Evolutionary conservation across 768 basidiomycete genomes (phyloP), one percentile per base, ranked within the genome.

Genomic region (Leccinum broughii): DNA sequence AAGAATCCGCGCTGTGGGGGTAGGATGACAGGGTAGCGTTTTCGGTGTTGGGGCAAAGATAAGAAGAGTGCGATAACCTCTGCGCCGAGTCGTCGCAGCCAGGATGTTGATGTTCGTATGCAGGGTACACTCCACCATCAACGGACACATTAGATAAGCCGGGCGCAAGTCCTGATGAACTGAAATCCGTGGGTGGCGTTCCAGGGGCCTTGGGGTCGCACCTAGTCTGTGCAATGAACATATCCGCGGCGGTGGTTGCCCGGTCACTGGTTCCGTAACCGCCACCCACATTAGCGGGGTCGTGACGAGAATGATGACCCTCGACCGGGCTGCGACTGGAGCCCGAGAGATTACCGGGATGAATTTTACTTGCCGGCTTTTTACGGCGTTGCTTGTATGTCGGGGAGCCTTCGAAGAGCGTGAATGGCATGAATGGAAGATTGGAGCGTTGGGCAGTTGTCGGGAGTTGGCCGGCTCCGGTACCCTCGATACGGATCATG

Each of bases 311-410:
- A 24, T 63, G 66, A 51, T 65, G 60, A 41, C 60, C 49, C 26
- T 69, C 74, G 51, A 67, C 64, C 9, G 60, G 60, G 30, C 61
- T 70, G 57, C 63, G 68, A 57, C 51, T 67, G 67, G 74, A 64
- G 3, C 67, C 72, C 49, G 73, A 64, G 54, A 70, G 68, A 39
- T 68, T 72, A 48, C 63, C 64, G 58, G 67, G 56, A 51, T 65
- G 66, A 57, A 66, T 62, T 61, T 70, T 72, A 22, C 83, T 84
- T 34, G 76, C 72, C 35, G 81, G 80, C 72, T 90, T 92, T 79
- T 92, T 92, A 64, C 89, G 83, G 28, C 95, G 82, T 68, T 91
- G 89, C 76, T 97, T 97, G 80, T 97, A 97, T 3, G 85, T 84
- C 5, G 93, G 89, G 62, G 85, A 88, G 14, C 93, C 93, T 71